These are phyloP conservation scores for Trichoderma cornu-damae DNA, from an alignment of 2,329 filamentous ascomycete genomes.

Conservation along the genomic window DNA sequence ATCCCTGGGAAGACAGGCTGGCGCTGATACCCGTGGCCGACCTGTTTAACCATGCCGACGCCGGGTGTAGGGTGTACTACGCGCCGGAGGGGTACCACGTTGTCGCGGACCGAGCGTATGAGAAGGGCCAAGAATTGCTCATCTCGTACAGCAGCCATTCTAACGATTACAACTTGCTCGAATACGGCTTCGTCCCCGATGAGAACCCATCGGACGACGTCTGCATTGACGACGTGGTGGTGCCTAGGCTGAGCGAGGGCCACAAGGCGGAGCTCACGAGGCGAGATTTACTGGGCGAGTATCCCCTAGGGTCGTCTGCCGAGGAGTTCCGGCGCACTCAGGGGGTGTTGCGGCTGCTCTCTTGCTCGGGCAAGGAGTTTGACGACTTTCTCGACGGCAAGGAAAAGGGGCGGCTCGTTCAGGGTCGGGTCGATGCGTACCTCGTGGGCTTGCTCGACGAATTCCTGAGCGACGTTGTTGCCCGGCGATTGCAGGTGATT, in stretches of 20 bases:
- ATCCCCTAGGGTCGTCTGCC: constrained; percentile 42
- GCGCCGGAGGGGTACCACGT: constrained; percentile 1
- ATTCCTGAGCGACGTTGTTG: background rate
- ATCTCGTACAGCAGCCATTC: constrained; percentile 66
- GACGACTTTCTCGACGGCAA: constrained; percentile 39
- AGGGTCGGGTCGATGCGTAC: background rate
- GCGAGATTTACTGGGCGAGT: constrained; percentile 46
- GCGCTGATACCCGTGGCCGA: constrained; percentile 13
- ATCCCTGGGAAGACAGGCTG: constrained; percentile 17
- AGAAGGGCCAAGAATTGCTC: constrained; percentile 57
- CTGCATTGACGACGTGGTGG: constrained; percentile 43
- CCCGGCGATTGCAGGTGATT: background rate
- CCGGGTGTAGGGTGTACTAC: background rate
- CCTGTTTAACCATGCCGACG: constrained; percentile 17
- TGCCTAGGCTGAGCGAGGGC: constrained; percentile 34
- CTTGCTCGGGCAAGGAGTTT: constrained; percentile 30
- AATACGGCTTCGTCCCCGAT: constrained; percentile 55
- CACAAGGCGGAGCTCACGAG: constrained; percentile 41
- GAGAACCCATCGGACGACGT: constrained; percentile 48
- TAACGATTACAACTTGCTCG: constrained; percentile 67
- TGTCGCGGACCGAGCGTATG: background rate
- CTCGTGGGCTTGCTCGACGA: background rate
- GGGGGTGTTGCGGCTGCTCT: constrained; percentile 43
- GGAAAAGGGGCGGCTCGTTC: constrained; percentile 25
- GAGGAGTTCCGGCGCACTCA: constrained; percentile 49